These are phyloP conservation scores for Chromosphaera perkinsii DNA, from an alignment of 208 protist species.

Conservation along the genomic window DNA sequence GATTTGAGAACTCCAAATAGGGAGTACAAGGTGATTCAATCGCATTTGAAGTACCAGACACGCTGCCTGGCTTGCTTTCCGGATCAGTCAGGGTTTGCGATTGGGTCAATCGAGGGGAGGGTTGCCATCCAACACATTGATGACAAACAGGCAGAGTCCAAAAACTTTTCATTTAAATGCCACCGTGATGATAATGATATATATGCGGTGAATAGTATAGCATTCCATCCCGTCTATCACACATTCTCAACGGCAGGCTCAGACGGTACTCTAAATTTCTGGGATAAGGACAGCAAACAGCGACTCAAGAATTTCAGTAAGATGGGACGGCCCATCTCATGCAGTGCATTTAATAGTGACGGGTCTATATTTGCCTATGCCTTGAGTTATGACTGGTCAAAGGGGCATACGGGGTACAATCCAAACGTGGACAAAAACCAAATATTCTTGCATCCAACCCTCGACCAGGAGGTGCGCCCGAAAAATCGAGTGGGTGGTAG, in stretches of 20 bases:
- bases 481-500: no score
- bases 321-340: slow-evolving; percentile 23
- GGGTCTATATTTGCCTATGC: slow-evolving; percentile 46
- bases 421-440: no score
- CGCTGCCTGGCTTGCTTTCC: neutral
- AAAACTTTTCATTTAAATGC: slow-evolving; percentile 68
- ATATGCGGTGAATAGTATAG: slow-evolving; percentile 61
- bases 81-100: slow-evolving; percentile 17
- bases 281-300: slow-evolving; percentile 48
- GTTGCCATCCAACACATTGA: slow-evolving; percentile 55
- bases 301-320: slow-evolving; percentile 26
- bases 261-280: slow-evolving; percentile 54
- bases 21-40: neutral
- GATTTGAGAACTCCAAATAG: slow-evolving; percentile 15
- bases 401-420: no score
- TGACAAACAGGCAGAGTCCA: slow-evolving; percentile 21
- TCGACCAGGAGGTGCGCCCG: no score
- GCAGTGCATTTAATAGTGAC: slow-evolving; percentile 38
- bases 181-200: slow-evolving; percentile 51
- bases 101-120: slow-evolving; percentile 64
- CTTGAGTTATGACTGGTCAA: slow-evolving; percentile 45
- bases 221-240: slow-evolving; percentile 51
- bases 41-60: slow-evolving; percentile 17
- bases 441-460: no score
- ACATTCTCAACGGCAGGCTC: slow-evolving; percentile 64